These are phyloP conservation scores for Syncephalastrum racemosum DNA, from an alignment of 371 early-diverging fungal species.

Conservation along the genomic window DNA sequence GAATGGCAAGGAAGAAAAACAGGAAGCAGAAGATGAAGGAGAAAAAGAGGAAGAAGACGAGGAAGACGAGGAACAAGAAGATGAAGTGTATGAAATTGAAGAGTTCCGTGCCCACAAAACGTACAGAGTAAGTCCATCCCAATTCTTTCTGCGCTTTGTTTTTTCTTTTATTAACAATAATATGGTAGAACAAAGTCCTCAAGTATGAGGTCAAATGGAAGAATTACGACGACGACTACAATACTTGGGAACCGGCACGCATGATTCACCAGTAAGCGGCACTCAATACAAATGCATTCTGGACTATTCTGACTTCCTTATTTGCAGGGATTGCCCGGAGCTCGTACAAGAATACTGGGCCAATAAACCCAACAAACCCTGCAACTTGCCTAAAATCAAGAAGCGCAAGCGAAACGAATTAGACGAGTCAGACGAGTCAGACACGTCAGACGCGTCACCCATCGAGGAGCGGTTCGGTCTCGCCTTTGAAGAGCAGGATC, in stretches of 20 bases:
- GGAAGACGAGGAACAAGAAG: neutral
- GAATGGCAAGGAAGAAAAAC: neutral
- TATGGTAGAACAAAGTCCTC: too few relatives aligned
- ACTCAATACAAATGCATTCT: neutral
- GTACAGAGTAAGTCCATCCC: neutral
- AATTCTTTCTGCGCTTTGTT: too few relatives aligned
- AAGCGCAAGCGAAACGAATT: too few relatives aligned
- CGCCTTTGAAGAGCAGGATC: slow-evolving; percentile 1
- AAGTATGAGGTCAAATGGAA: slow-evolving; percentile 14
- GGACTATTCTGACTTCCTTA: neutral
- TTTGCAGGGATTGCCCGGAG: slow-evolving; percentile 26
- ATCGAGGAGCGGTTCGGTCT: neutral
- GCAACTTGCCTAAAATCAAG: slow-evolving; percentile 12
- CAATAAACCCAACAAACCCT: slow-evolving; percentile 7
- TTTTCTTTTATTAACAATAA: too few relatives aligned
- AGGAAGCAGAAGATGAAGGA: slow-evolving; percentile 19
- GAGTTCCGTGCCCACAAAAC: neutral
- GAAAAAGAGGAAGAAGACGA: slow-evolving; percentile 32
- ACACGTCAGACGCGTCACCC: too few relatives aligned
- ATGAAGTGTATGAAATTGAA: slow-evolving; percentile 3
- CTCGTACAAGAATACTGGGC: slow-evolving; percentile 32
- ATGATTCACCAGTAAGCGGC: slow-evolving; percentile 28
- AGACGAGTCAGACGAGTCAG: neutral
- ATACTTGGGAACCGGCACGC: slow-evolving; percentile 13
- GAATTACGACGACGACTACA: slow-evolving; percentile 4